Conservation (phyloP, 2,329 filamentous ascomycete species). For the Fusarium oligoseptatum region DNA sequence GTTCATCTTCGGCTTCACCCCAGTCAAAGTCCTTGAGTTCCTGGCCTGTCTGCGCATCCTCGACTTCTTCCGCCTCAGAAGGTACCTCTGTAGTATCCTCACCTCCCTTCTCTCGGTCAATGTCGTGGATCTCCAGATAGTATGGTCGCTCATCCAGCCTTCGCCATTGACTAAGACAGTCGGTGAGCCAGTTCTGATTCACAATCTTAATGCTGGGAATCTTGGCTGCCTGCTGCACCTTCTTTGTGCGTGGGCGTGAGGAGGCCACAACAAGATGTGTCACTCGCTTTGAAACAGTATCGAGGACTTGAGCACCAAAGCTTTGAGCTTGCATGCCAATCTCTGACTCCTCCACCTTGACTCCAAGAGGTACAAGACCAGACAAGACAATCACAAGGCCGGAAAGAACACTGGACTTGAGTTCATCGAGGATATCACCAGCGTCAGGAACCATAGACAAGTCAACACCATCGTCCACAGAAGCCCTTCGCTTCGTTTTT, state of each 20-base stretch:
- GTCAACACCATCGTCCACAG: constrained; percentile 59
- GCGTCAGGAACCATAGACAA: constrained; percentile 80
- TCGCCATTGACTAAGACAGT: constrained; percentile 87
- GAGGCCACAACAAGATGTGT: constrained; percentile 82
- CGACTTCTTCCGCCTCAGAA: constrained; percentile 48
- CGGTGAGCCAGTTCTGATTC: constrained; percentile 88
- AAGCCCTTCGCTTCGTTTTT: constrained; percentile 47
- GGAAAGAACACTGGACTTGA: constrained; percentile 83
- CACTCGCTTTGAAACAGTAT: constrained; percentile 70
- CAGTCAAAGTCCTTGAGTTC: constrained; percentile 72
- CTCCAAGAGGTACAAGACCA: constrained; percentile 86
- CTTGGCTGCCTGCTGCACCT: constrained; percentile 87
- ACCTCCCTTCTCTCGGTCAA: constrained; percentile 65
- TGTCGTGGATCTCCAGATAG: constrained; percentile 79
- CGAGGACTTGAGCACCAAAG: constrained; percentile 80
- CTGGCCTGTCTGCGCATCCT: constrained; percentile 53
- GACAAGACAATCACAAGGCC: constrained; percentile 88
- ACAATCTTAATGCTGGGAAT: constrained; percentile 90
- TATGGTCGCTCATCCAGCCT: constrained; percentile 84
- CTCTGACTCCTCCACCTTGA: constrained; percentile 84
- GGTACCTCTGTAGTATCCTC: constrained; percentile 50
- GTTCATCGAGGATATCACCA: constrained; percentile 82
- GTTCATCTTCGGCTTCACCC: constrained; percentile 76
- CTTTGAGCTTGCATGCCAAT: constrained; percentile 87
- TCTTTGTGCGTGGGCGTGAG: constrained; percentile 83